Conservation (phyloP, 2,329 filamentous ascomycete genomes). For the Hypoxylon sp. region DNA sequence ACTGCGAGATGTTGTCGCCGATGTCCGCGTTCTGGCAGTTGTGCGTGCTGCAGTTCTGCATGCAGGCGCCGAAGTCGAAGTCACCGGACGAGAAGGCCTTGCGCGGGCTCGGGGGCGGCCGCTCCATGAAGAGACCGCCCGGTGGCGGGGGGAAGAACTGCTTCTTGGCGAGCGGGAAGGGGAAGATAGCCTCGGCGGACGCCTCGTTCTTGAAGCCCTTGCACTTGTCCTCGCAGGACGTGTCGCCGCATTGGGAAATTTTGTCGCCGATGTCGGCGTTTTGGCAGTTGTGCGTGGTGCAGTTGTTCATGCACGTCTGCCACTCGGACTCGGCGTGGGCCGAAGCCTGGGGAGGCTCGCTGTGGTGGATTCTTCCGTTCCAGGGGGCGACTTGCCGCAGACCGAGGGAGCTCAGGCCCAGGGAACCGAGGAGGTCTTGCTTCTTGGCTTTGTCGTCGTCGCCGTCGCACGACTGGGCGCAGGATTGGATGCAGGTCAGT, state of each 20-base stretch:
- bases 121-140: not conserved
- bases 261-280: slow-evolving; percentile 13
- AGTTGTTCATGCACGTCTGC: slow-evolving; percentile 23
- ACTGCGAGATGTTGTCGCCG: slow-evolving; percentile 9
- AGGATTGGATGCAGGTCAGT: slow-evolving; percentile 23
- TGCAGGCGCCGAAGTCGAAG: slow-evolving; percentile 7
- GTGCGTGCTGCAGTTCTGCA: slow-evolving; percentile 16
- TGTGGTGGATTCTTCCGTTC: not conserved
- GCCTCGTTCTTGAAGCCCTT: not conserved
- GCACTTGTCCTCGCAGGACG: slow-evolving; percentile 15
- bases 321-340: not conserved
- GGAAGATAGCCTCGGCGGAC: not conserved
- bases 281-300: slow-evolving; percentile 23
- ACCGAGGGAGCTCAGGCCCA: slow-evolving; percentile 4
- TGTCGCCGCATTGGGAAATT: slow-evolving; percentile 21
- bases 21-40: slow-evolving; percentile 25
- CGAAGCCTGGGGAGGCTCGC: not conserved
- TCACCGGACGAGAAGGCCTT: not conserved
- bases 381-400: not conserved
- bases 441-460: slow-evolving; percentile 18
- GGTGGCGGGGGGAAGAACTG: not conserved
- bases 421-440: not conserved
- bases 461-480: slow-evolving; percentile 13
- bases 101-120: too few relatives aligned
- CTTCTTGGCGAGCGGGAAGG: not conserved